Evolutionary conservation across 805 yeast genomes (phyloP), one percentile per base, ranked within the genome.

Genomic region (Blastobotrys terrestris): DNA sequence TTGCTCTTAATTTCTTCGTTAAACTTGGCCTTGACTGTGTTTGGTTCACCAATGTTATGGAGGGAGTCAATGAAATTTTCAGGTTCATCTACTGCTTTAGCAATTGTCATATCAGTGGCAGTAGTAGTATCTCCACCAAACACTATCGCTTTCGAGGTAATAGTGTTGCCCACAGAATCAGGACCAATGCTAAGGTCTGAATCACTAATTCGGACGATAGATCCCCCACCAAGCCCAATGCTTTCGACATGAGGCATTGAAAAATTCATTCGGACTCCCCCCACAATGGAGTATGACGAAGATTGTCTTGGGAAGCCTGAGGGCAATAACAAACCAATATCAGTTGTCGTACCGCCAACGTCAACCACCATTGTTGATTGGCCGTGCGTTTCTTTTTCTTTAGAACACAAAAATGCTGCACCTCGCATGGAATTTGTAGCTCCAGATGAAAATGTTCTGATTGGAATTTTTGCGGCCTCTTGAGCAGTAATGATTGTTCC

Each of bases 161-260:
- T 70, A 22, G 75, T 76, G 43, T 68, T 58, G 6, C 79, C 81
- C 11, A 72, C 75, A 11, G 79, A 74, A 48, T 75, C 80, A 0
- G 81, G 80, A 2, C 80, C 80, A 39, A 76, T 64, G 8, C 69
- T 63, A 6, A 26, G 35, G 35, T 26, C 35, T 26, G 35, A 26
- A 5, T 26, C 35, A 8, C 72, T 43, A 1, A 50, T 47, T n/a
- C 53, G 26, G 45, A 20, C 76, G 16, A 73, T 63, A 1, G 79
- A 76, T 2, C 80, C 80, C 51, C 80, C 80, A 47, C 80, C 80
- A 1, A 76, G 65, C 2, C 80, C 80, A 51, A 77, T 72, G 55
- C 73, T 67, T 55, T 74, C 77, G 3, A 74, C 77, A 20, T 75
- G 78, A 2, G 79, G 79, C 79, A 75, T 76, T 8, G 78, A 71